Conservation (phyloP, 2,329 filamentous ascomycete species). For the Monilinia laxa region DNA sequence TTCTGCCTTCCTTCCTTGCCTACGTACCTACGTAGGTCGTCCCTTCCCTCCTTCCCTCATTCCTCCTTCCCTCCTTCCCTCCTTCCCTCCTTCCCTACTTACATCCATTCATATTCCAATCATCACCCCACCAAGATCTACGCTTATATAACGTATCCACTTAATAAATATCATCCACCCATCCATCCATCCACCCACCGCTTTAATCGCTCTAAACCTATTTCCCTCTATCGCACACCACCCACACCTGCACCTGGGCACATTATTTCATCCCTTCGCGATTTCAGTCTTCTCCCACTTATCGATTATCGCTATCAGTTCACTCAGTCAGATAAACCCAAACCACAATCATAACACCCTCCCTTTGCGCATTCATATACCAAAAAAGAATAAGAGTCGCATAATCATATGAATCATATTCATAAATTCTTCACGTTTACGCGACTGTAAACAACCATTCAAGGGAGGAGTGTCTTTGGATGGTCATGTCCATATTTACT, state of each 20-base stretch:
- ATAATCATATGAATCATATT: constrained; percentile 9
- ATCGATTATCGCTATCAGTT: constrained; percentile 19
- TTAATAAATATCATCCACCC: too few relatives aligned
- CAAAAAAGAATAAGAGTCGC: constrained; percentile 14
- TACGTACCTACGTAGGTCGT: too few relatives aligned
- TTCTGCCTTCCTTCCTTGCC: too few relatives aligned
- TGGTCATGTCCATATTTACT: constrained; percentile 38
- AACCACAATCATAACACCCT: background rate
- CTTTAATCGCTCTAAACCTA: too few relatives aligned
- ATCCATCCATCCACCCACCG: too few relatives aligned
- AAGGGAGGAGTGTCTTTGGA: constrained; percentile 3
- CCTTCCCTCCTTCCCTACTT: too few relatives aligned
- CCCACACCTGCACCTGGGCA: background rate
- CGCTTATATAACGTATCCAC: too few relatives aligned
- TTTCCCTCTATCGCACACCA: background rate
- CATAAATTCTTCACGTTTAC: constrained; percentile 4
- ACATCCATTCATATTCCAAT: too few relatives aligned
- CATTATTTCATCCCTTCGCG: background rate
- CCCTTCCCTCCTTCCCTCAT: too few relatives aligned
- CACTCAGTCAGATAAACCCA: constrained; percentile 5
- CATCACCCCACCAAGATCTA: too few relatives aligned
- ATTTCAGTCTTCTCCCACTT: constrained; percentile 16
- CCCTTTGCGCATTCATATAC: constrained; percentile 14
- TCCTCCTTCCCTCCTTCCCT: too few relatives aligned
- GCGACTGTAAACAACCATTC: constrained; percentile 17